These are phyloP conservation scores for Epichloe sp. DNA, from an alignment of 2,329 filamentous ascomycete species.

Conservation along the genomic window DNA sequence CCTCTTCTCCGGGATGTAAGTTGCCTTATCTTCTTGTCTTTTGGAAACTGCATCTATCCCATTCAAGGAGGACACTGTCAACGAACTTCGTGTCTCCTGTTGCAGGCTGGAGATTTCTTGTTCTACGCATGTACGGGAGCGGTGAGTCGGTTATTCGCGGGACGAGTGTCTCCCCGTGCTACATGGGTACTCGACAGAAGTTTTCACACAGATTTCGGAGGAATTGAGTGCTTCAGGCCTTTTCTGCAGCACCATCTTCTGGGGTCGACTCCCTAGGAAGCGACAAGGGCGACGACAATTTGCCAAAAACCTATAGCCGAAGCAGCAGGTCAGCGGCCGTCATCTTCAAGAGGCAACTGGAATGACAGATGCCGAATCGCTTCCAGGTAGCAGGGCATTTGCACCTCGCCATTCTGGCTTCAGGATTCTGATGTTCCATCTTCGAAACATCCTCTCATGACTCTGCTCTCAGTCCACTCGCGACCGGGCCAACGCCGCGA, in stretches of 20 bases:
- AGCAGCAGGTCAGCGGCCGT: neutral
- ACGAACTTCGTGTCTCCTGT: neutral
- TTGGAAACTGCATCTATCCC: neutral
- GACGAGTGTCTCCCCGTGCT: neutral
- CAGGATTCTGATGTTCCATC: neutral
- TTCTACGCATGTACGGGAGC: neutral
- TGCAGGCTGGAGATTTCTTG: neutral
- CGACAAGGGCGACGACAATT: neutral
- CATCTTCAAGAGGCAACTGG: neutral
- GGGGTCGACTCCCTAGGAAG: neutral
- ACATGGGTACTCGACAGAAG: neutral
- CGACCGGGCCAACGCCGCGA: neutral
- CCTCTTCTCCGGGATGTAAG: conserved; percentile 50
- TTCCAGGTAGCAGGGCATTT: neutral
- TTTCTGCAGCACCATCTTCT: neutral
- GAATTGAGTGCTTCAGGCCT: neutral
- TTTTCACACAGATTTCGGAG: neutral
- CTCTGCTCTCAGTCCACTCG: neutral
- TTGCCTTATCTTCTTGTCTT: conserved; percentile 12
- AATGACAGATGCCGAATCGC: neutral
- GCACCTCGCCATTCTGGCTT: neutral
- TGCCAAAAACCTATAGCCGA: neutral
- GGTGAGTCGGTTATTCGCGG: neutral
- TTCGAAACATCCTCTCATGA: neutral
- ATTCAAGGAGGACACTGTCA: neutral